Evolutionary conservation across 805 yeast genomes (phyloP), one percentile per base, ranked within the genome.

Genomic region (Candida boleticola): DNA sequence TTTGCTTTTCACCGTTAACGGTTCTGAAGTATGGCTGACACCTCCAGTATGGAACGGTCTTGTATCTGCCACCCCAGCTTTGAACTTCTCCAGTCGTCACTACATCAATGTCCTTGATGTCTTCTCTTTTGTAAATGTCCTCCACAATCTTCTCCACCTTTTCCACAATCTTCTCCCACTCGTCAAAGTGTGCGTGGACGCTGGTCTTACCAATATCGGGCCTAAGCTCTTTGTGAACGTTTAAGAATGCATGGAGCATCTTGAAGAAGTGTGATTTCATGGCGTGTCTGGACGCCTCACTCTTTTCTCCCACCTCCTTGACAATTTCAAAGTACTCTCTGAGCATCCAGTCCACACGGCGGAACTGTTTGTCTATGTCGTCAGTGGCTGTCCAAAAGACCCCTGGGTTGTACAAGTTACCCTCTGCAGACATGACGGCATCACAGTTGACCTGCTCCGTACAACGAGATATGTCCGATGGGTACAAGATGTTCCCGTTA

Each of bases 391-490:
- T 66, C 83, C 82, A 77, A 60, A 93, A 92, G 1, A 90, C 80
- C 5, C 95, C 97, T 0, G 99, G 99, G 54, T 93, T 93, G 64
- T 83, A 86, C 27, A 93, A 68, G 56, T 89, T 89, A 1, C 97
- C 97, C 62, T 93, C 99, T 1, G 99, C 99, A 32, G 95, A 83
- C 99, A 93, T 93, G 14, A 93, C 93, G 0, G 89, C 96, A 64
- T 93, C 97, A 49, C 93, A 85, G 0, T 66, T 68, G 3, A 88
- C 79, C 6, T 68, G 74, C 1, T 71, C 73, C 34, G 80, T 58
- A 59, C 97, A 85, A 46, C 93, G 73, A 1, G 73, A 71, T 19
- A 92, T 69, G 59, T 93, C 98, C 33, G 83, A 85, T 0, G 95
- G 87, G 55, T 93, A 93, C 36, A 93, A 65, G n/a, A 93, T 79